These are phyloP conservation scores for Epichloe aotearoae DNA, from an alignment of 2,329 filamentous ascomycete genomes.

Conservation along the genomic window DNA sequence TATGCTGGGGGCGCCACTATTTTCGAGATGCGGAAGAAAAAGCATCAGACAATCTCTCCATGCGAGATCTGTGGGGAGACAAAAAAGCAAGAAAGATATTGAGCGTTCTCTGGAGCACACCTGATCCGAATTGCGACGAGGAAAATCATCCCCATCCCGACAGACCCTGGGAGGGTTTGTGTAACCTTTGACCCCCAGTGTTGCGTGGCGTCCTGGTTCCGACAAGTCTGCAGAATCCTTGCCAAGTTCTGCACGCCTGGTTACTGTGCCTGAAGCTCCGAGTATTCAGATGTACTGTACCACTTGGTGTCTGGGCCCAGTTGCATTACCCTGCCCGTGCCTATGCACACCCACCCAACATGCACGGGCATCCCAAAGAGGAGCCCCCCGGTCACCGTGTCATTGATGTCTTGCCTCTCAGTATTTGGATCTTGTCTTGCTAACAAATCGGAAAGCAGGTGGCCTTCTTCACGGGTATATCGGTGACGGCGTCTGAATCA, in stretches of 20 bases:
- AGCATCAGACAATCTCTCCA: too few species aligned
- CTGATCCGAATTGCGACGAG: neutral
- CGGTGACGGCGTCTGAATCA: constrained; percentile 7
- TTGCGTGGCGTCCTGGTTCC: constrained; percentile 15
- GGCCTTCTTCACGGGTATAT: constrained; percentile 2
- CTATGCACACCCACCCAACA: constrained; percentile 9
- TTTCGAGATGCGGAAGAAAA: too few species aligned
- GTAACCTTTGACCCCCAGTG: constrained; percentile 10
- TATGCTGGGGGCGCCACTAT: too few species aligned
- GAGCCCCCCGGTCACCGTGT: constrained; percentile 6
- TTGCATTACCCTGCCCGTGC: constrained; percentile 7
- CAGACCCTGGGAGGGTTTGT: constrained; percentile 5
- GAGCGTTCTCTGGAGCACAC: neutral
- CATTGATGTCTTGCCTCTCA: constrained; percentile 9
- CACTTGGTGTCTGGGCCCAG: constrained; percentile 8
- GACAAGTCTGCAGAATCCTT: constrained; percentile 11
- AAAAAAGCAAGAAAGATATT: neutral
- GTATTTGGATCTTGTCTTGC: neutral
- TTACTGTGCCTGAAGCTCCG: constrained; percentile 9
- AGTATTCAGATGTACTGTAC: constrained; percentile 13
- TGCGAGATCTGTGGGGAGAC: neutral
- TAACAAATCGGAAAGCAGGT: constrained; percentile 8
- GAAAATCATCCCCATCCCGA: neutral
- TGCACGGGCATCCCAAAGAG: constrained; percentile 9
- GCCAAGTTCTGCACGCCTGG: constrained; percentile 7